Conservation (phyloP, 2,329 filamentous ascomycete species). For the Botrytis fabae region DNA sequence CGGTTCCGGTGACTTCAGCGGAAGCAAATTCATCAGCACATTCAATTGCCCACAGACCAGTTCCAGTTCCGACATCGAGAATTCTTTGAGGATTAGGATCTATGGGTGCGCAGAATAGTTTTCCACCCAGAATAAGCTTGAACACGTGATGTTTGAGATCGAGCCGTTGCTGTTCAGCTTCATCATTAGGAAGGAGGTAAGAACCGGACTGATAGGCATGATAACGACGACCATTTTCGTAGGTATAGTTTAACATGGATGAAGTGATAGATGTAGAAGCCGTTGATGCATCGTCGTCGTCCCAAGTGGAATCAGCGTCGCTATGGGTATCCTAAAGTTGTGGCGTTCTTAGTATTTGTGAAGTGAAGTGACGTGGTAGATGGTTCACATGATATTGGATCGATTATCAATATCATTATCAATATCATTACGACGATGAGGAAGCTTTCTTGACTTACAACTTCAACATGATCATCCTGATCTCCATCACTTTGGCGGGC, state of each 20-base stretch:
- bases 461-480: constrained; percentile 15
- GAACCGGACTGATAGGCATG: constrained; percentile 55
- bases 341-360: neutral
- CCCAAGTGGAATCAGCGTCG: constrained; percentile 18
- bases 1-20: constrained; percentile 53
- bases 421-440: neutral
- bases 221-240: constrained; percentile 60
- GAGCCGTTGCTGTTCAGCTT: constrained; percentile 58
- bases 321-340: constrained; percentile 15
- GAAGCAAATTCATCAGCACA: constrained; percentile 52
- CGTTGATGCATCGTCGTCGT: neutral
- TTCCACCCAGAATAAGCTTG: constrained; percentile 30
- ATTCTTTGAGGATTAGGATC: constrained; percentile 50
- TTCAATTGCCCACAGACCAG: constrained; percentile 61
- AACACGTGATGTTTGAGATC: constrained; percentile 49
- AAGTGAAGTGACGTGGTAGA: neutral
- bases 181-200: constrained; percentile 62
- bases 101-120: constrained; percentile 54
- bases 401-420: neutral
- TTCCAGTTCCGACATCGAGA: constrained; percentile 60
- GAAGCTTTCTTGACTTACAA: neutral
- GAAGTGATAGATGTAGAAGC: constrained; percentile 30
- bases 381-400: neutral
- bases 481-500: constrained; percentile 5
- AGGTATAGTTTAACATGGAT: constrained; percentile 51